Evolutionary conservation across 2,329 filamentous ascomycete genomes (phyloP).

Genomic region (Pestalotiopsis fici): DNA sequence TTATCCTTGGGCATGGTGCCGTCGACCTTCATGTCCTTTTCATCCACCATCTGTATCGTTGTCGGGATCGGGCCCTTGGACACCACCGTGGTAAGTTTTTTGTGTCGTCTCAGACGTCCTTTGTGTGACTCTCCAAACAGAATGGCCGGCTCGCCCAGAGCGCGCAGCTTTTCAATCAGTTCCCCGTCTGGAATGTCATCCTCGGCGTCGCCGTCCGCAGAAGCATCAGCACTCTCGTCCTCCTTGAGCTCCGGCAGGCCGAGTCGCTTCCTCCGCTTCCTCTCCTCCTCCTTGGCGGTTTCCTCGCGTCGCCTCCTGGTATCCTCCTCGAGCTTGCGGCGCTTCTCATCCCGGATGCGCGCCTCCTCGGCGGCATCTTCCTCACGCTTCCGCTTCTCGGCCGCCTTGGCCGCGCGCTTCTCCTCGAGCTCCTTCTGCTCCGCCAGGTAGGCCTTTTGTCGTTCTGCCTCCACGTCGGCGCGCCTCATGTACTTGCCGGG

Average conservation of each 20-base stretch:
- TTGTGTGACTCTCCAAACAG: slow-evolving; percentile 83
- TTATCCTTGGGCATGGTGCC: slow-evolving; percentile 62
- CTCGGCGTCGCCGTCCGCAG: slow-evolving; percentile 36
- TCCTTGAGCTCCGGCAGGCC: slow-evolving; percentile 74
- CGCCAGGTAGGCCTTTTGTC: slow-evolving; percentile 76
- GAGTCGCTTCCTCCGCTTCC: slow-evolving; percentile 70
- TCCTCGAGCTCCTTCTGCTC: slow-evolving; percentile 77
- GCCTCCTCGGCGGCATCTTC: slow-evolving; percentile 78
- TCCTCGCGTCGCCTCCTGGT: slow-evolving; percentile 69
- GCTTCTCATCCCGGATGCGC: slow-evolving; percentile 77
- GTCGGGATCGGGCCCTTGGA: slow-evolving; percentile 85
- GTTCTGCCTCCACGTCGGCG: slow-evolving; percentile 81
- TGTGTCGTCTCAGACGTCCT: slow-evolving; percentile 70
- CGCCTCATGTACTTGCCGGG: slow-evolving; percentile 73
- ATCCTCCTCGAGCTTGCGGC: slow-evolving; percentile 78
- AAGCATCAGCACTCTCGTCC: slow-evolving; percentile 38
- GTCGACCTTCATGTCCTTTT: slow-evolving; percentile 80
- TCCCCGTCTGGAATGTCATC: slow-evolving; percentile 74
- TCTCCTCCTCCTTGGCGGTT: slow-evolving; percentile 73
- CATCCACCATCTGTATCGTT: slow-evolving; percentile 74
- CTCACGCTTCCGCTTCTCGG: slow-evolving; percentile 84
- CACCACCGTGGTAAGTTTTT: slow-evolving; percentile 61
- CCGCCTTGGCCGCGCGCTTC: slow-evolving; percentile 68
- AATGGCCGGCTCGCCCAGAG: slow-evolving; percentile 69
- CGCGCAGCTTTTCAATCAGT: slow-evolving; percentile 67